phyloP scores from a whole-genome alignment of 1,284 basidiomycete genomes.

The Naganishia liquefaciens region DNA sequence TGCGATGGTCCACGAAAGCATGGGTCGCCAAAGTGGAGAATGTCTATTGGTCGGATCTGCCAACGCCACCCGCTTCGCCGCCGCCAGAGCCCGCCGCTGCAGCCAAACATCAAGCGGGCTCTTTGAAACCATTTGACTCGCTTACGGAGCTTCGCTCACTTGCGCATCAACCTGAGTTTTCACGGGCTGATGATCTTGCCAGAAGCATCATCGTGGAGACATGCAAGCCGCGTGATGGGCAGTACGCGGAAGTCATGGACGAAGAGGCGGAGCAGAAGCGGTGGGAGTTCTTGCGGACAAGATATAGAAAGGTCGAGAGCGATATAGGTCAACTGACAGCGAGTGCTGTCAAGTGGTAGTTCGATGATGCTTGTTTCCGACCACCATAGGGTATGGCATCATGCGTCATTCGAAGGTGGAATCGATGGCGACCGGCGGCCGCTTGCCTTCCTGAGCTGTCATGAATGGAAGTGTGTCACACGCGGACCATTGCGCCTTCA shows the following conservation, averaged over 20 bases:
- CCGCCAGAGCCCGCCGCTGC: slow-evolving; percentile 6
- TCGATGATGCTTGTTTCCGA: too few relatives aligned
- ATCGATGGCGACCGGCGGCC: too few relatives aligned
- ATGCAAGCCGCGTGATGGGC: slow-evolving; percentile 39
- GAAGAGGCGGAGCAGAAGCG: slow-evolving; percentile 55
- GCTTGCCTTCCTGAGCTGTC: too few relatives aligned
- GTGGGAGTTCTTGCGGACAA: slow-evolving; percentile 68
- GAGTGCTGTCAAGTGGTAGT: slow-evolving; percentile 78
- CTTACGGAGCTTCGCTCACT: slow-evolving; percentile 16
- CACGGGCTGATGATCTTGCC: slow-evolving; percentile 57
- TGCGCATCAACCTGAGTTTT: slow-evolving; percentile 26
- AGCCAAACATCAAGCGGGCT: slow-evolving; percentile 7
- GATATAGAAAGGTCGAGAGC: slow-evolving; percentile 82
- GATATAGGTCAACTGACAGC: slow-evolving; percentile 66
- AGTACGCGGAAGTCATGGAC: slow-evolving; percentile 51
- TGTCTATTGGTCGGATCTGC: slow-evolving; percentile 67
- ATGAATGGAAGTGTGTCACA: too few relatives aligned
- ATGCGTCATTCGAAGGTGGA: too few relatives aligned
- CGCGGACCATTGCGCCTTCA: too few relatives aligned
- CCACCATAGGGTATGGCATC: too few relatives aligned
- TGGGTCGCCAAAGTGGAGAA: slow-evolving; percentile 77
- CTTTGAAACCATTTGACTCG: slow-evolving; percentile 16
- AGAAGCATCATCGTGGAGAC: slow-evolving; percentile 57
- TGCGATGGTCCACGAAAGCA: slow-evolving; percentile 59
- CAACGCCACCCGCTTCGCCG: slow-evolving; percentile 61